Evolutionary conservation across 2,329 filamentous ascomycete species (phyloP), one percentile per base, ranked within the genome.

Genomic region (Teratosphaeria gauchensis): DNA sequence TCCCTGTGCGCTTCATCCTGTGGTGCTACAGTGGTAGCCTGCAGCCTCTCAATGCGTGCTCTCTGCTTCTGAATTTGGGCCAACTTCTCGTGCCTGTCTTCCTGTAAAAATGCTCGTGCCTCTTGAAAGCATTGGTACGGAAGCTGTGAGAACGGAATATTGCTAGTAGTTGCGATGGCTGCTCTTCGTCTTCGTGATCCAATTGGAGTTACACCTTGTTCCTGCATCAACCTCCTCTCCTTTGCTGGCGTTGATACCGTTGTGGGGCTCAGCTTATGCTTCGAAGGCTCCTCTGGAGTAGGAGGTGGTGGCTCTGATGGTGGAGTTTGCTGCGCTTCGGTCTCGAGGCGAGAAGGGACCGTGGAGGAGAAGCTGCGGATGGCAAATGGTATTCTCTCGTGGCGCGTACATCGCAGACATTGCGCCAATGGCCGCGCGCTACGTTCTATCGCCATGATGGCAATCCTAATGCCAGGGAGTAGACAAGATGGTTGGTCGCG

Each of bases 71-170:
- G 77, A 59, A 99, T 92, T 68, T 86, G 79, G 61, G 80, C 77
- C 55, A 97, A 68, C 78, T 96, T 97, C 75, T 92, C 83, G 64
- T 85, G 79, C 48, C 92, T 84, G 72, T 99, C 94, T 57, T 83
- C 84, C 56, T 85, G 81, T 58, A 99, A 78, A 54, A 97, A 76
- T 72, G 90, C 89, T 63, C 92, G 84, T 48, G 94, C 94, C 77
- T 96, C 92, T 76, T 99, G 94, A 78, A 97, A 99, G 75, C 90
- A 94, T 80, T 97, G 92, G 77, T 95, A 99, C 19, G 94, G 94
- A 65, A 99, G 79, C 72, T 92, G 88, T 78, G 96, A 90, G 71
- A 99, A 96, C 30, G 92, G 90, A 55, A 96, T 77, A 62, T 81
- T 76, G 42, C 77, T 82, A 67, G 77, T 83, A 68, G 81, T 62